A percentile compares a stretch with the other conserved stretches of the same genome.
phyloP scores from a whole-genome alignment of 495 filamentous ascomycete genomes.

The Extremus antarcticus region DNA sequence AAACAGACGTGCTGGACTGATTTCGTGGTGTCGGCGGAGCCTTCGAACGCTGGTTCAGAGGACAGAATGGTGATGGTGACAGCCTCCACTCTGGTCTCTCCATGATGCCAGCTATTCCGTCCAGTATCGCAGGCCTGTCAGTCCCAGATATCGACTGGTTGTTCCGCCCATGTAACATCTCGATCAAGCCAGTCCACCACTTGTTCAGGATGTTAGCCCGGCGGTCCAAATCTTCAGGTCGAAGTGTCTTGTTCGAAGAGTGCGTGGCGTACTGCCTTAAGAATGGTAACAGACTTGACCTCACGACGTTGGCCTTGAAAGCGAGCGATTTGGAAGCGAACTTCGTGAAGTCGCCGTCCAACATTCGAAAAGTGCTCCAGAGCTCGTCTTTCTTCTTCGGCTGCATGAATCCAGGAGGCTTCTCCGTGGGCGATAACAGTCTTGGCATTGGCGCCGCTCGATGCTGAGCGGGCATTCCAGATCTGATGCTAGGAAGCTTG shows the following conservation, averaged over 20 bases:
- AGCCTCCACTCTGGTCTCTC: constrained; percentile 84
- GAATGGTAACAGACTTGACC: constrained; percentile 73
- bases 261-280: constrained; percentile 61
- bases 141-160: constrained; percentile 63
- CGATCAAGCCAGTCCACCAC: constrained; percentile 89
- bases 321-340: constrained; percentile 69
- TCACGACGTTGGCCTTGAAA: constrained; percentile 70
- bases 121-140: constrained; percentile 71
- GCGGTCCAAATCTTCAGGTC: constrained; percentile 78
- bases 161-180: constrained; percentile 68
- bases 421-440: constrained; percentile 30
- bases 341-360: constrained; percentile 66
- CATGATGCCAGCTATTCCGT: constrained; percentile 78
- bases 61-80: constrained; percentile 52
- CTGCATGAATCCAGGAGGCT: constrained; percentile 24
- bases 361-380: constrained; percentile 70
- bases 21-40: constrained; percentile 33
- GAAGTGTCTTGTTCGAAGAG: constrained; percentile 52
- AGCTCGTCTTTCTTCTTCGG: constrained; percentile 66
- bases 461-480: constrained; percentile 37
- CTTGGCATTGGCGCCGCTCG: constrained; percentile 43
- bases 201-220: constrained; percentile 75
- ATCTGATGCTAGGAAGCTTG: constrained; percentile 36
- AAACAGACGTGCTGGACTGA: constrained; percentile 42
- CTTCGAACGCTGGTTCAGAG: constrained; percentile 40